Evolutionary conservation across 768 basidiomycete species (phyloP), one percentile per base, ranked within the genome.

Genomic region (Mycena pura): DNA sequence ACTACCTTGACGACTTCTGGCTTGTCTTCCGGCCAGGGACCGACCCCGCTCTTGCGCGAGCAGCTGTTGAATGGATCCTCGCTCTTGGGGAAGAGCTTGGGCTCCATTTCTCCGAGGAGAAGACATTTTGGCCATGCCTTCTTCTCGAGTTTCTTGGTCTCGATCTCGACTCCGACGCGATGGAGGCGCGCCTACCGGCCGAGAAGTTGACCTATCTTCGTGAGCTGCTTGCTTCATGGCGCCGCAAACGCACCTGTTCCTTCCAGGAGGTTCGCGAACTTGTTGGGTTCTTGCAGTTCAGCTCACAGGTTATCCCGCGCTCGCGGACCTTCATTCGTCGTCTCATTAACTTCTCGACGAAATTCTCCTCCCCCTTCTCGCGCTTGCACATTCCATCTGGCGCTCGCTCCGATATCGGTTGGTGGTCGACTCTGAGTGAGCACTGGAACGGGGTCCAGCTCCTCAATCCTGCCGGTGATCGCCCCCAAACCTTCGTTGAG

Each of bases 1-100:
- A 78, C 44, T 78, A 76, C 49, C 68, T 79, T 0, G 72, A 80
- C 41, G 72, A 78, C 49, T 78, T 78, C 51, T 69, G 77, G n/a
- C 21, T 64, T 1, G 60, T 68, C 13, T 76, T 75, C 53, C 22
- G 49, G 3, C 60, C 66, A 9, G 14, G 6, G 4, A 51, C 60
- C 11, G 17, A 13, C 22, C 40, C 32, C 14, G n/a, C 44, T 24
- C 24, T 27, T 15, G 57, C 53, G 17, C 28, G 62, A 14, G 48
- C 64, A 10, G 73, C 72, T 0, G 59, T 74, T 6, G 66, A 73
- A 4, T 77, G 75, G 77, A 67, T 73, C n/a, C n/a, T n/a, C n/a
- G n/a, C n/a, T n/a, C n/a, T n/a, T 0, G 72, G 72, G 2, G 19
- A 51, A 0, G 27, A 64, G 19, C 70, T 79, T 5, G 74, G 76